phyloP scores from a whole-genome alignment of 2,329 filamentous ascomycete genomes.

The Diaporthe sp. region DNA sequence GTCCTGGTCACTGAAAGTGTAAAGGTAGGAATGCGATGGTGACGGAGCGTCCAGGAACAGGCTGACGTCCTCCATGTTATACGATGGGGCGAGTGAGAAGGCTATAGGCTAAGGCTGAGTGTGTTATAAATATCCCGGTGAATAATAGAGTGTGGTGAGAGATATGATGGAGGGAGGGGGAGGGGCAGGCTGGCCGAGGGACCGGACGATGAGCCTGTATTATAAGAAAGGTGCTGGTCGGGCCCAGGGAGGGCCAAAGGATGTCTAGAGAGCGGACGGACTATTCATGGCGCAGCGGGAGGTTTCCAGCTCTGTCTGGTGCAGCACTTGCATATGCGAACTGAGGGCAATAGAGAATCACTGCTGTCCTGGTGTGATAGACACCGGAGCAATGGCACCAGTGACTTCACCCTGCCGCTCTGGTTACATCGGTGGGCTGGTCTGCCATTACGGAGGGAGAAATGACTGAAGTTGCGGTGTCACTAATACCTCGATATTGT shows the following conservation, averaged over 20 bases:
- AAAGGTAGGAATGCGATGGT: constrained; percentile 48
- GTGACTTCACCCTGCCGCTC: constrained; percentile 24
- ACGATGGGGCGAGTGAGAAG: neutral
- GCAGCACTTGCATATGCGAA: constrained; percentile 27
- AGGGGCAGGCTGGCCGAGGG: neutral
- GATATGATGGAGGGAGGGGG: constrained; percentile 1
- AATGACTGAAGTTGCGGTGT: constrained; percentile 4
- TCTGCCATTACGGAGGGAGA: neutral
- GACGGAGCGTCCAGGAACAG: constrained; percentile 49
- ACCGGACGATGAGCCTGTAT: constrained; percentile 22
- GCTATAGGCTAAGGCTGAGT: constrained; percentile 2
- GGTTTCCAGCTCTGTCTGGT: neutral
- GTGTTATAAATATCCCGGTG: constrained; percentile 21
- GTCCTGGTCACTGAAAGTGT: constrained; percentile 52
- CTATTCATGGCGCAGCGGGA: constrained; percentile 24
- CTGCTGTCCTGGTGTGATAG: constrained; percentile 19
- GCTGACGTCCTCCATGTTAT: constrained; percentile 49
- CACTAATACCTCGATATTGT: constrained; percentile 29
- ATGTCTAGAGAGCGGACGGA: constrained; percentile 4
- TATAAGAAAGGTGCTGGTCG: constrained; percentile 34
- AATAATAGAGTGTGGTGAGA: neutral
- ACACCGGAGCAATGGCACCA: constrained; percentile 10
- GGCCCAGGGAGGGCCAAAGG: neutral
- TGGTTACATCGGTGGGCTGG: constrained; percentile 36
- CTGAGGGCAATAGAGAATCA: constrained; percentile 13